Base-by-base conservation (phyloP, 176 grass and related monocot genomes). In the Avena eriantha region DNA sequence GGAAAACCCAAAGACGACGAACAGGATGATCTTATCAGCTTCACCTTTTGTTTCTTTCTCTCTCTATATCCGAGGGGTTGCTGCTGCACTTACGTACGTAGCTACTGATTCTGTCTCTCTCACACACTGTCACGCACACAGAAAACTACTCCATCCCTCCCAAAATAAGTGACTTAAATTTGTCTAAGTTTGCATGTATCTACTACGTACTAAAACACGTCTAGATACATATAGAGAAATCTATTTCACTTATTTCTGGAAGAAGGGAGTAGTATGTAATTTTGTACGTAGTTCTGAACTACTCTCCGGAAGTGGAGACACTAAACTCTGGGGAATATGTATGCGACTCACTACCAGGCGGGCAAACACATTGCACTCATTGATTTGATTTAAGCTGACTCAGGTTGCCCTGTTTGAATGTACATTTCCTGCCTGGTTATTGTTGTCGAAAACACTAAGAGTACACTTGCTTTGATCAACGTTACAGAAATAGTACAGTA, bases 351-450 rank as follows among this genome's bases (percentile, higher is more conserved):
- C 56, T 56, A 80, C 59, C 64, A 83, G 60, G 78, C 73, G 47
- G 47, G 73, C 33, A 86, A 90, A 78, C 39, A 79, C 71, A 78
- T 26, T 78, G 80, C 73, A 83, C 49, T 87, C 72, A 73, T 73
- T 56, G 2, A 67, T 73, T 90, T 83, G n/a, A 79, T 79, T 73
- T 56, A 83, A 86, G 22, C 51, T 78, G 78, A 48, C 36, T 75
- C 36, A 29, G 3, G 1, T 15, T 69, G 22, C 14, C 15, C 4
- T 14, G 34, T 34, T 76, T 16, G n/a, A 72, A 6, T 83, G 3
- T 41, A 8, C 29, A 26, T 16, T 16, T 35, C 18, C 8, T 13
- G 13, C 26, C 10, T 35, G 5, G 24, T 33, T 50, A 17, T 34
- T 49, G 10, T 15, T 15, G 61, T 24, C n/a, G n/a, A n/a, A n/a